Evolutionary conservation across 257 asterid genomes (phyloP).

Genomic region (Cordia subcordata): DNA sequence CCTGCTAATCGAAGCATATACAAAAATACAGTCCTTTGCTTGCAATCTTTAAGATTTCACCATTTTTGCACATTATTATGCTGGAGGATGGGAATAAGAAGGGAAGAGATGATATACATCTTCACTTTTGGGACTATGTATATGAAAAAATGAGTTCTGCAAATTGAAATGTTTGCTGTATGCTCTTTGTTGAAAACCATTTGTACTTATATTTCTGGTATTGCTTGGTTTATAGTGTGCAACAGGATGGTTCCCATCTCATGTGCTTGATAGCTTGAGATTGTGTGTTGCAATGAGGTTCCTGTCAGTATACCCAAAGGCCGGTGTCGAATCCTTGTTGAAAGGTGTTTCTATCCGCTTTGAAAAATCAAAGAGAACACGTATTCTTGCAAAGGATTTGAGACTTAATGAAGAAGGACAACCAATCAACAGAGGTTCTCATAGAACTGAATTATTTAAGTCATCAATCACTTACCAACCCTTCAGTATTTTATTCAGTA

Average conservation of each 20-base stretch:
- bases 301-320: constrained; percentile 66
- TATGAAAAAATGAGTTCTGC: too few species aligned
- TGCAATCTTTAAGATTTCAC: too few species aligned
- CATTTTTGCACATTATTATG: too few species aligned
- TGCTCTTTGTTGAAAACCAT: constrained; percentile 4
- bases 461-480: too few species aligned
- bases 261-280: constrained; percentile 54
- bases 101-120: too few species aligned
- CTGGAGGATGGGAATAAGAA: too few species aligned
- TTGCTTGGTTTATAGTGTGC: constrained; percentile 37
- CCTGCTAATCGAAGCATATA: too few species aligned
- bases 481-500: too few species aligned
- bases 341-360: constrained; percentile 53
- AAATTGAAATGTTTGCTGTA: background rate
- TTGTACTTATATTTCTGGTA: constrained; percentile 14
- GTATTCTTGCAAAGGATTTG: constrained; percentile 30
- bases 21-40: too few species aligned
- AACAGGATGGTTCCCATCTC: constrained; percentile 83
- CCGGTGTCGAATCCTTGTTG: constrained; percentile 62
- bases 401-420: constrained; percentile 44
- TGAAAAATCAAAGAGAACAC: constrained; percentile 56
- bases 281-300: constrained; percentile 73
- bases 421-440: constrained; percentile 46
- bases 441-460: background rate
- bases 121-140: too few species aligned